A percentile compares a stretch with the other conserved stretches of the same genome.
These are phyloP conservation scores for Fraxinus excelsior DNA, from an alignment of 257 asterid genomes.

Conservation along the genomic window DNA sequence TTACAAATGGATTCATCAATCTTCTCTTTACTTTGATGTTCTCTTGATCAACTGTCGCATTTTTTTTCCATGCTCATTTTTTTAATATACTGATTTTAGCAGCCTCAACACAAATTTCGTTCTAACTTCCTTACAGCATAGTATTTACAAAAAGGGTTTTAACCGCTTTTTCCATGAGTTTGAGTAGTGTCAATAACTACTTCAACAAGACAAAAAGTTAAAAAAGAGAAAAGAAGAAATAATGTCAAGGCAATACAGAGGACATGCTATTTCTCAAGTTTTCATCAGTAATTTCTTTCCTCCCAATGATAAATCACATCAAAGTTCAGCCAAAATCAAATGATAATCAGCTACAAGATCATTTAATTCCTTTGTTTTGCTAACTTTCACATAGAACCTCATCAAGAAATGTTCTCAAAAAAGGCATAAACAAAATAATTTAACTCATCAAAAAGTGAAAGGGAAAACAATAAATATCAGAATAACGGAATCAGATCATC, in stretches of 20 bases:
- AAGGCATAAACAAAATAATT: slow-evolving; percentile 11
- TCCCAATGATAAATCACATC: slow-evolving; percentile 11
- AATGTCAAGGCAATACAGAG: background rate
- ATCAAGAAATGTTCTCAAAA: background rate
- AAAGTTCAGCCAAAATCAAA: slow-evolving; percentile 2
- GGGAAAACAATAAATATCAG: background rate
- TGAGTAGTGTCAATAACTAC: background rate
- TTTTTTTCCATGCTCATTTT: background rate
- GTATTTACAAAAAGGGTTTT: background rate
- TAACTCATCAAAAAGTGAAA: background rate
- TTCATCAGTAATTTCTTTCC: background rate
- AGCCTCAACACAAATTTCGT: background rate
- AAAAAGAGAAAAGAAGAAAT: background rate
- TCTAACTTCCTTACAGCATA: background rate
- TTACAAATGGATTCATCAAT: background rate
- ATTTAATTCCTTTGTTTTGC: background rate
- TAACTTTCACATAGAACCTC: slow-evolving; percentile 4
- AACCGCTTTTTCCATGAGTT: background rate
- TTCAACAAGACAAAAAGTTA: background rate
- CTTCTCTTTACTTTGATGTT: background rate
- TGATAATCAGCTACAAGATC: background rate
- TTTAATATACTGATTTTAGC: background rate
- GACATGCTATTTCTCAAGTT: background rate
- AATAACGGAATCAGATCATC: background rate
- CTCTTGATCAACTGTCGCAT: background rate